Evolutionary conservation across 345 rosid genomes (phyloP).

Genomic region (Pistacia vera): DNA sequence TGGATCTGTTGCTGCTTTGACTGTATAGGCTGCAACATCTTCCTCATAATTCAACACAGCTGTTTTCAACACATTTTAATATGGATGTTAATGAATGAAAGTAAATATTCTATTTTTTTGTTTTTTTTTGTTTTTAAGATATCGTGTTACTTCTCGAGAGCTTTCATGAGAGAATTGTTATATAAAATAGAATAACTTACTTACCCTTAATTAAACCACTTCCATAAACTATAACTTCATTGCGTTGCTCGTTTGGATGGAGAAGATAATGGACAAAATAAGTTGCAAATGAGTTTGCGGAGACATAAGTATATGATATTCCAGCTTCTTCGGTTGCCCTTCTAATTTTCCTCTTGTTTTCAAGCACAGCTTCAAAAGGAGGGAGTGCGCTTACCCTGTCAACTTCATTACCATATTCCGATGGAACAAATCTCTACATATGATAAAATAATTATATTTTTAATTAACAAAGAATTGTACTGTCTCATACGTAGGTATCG

Average conservation of each 20-base stretch:
- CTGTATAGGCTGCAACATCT: conserved; percentile 33
- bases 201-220: too few relatives aligned
- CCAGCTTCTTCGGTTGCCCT: conserved; percentile 14
- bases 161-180: too few relatives aligned
- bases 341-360: conserved; percentile 34
- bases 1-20: too few relatives aligned
- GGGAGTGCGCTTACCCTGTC: conserved; percentile 33
- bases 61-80: too few relatives aligned
- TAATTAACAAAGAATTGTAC: too few relatives aligned
- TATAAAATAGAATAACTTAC: too few relatives aligned
- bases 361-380: conserved; percentile 32
- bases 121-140: too few relatives aligned
- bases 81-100: not conserved
- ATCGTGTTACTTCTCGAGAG: too few relatives aligned
- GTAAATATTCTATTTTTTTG: too few relatives aligned
- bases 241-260: conserved; percentile 18
- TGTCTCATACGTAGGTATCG: too few relatives aligned
- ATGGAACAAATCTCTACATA: conserved; percentile 41
- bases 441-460: too few relatives aligned
- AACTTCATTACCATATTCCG: conserved; percentile 45
- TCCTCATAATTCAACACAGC: conserved; percentile 34
- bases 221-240: conserved; percentile 23
- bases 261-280: conserved; percentile 34
- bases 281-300: conserved; percentile 14
- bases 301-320: too few relatives aligned